Evolutionary conservation across 495 filamentous ascomycete genomes (phyloP).

Genomic region (Durotheca rogersii): DNA sequence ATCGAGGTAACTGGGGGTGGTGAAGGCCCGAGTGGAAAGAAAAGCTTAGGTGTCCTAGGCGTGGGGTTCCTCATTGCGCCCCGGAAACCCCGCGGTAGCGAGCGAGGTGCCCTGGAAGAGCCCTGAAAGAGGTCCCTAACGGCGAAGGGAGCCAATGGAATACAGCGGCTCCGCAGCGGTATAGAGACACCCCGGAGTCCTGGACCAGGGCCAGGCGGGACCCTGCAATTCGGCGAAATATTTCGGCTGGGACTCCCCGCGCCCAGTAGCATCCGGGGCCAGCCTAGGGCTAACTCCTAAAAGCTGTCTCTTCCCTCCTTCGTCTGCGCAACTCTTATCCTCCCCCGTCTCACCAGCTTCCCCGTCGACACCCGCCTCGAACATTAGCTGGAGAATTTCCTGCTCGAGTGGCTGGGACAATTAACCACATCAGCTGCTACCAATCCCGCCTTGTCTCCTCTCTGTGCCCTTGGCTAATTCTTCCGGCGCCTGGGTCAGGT

Average conservation of each 20-base stretch:
- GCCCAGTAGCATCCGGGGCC: slow-evolving; percentile 5
- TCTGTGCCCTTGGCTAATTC: slow-evolving; percentile 20
- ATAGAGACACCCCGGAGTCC: not conserved
- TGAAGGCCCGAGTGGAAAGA: too few relatives aligned
- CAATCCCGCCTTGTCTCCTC: not conserved
- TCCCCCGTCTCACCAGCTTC: slow-evolving; percentile 2
- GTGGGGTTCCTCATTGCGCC: not conserved
- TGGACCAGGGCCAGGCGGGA: not conserved
- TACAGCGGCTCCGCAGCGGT: not conserved
- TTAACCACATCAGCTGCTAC: slow-evolving; percentile 21
- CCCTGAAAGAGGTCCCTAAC: not conserved
- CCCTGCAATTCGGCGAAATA: slow-evolving; percentile 28
- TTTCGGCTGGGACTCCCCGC: not conserved
- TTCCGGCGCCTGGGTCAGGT: slow-evolving; percentile 12
- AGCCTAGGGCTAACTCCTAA: slow-evolving; percentile 15
- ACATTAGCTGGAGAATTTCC: slow-evolving; percentile 15
- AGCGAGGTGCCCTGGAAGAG: not conserved
- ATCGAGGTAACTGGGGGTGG: too few relatives aligned
- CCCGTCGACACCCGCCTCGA: slow-evolving; percentile 20
- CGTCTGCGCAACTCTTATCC: slow-evolving; percentile 21
- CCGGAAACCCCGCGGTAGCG: not conserved
- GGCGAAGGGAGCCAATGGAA: not conserved
- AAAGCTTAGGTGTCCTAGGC: too few relatives aligned
- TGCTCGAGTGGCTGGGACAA: slow-evolving; percentile 34
- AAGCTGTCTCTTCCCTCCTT: slow-evolving; percentile 6